Evolutionary conservation across 2,329 filamentous ascomycete species (phyloP).

Genomic region (Calcarisporium arbuscula): DNA sequence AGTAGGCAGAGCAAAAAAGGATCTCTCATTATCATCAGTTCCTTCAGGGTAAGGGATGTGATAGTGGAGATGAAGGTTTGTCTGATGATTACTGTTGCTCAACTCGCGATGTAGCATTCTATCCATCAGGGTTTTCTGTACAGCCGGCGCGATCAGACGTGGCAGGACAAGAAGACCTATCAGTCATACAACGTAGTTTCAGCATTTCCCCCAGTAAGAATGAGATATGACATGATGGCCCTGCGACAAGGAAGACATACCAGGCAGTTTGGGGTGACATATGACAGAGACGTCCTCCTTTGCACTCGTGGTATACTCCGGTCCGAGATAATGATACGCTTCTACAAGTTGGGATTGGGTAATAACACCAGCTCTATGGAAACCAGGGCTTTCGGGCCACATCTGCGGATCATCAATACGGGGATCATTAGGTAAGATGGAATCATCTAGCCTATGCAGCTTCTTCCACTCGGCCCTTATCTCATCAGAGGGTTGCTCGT

Average conservation of each 20-base stretch:
- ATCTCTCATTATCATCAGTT: constrained; percentile 22
- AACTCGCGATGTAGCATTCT: constrained; percentile 73
- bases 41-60: constrained; percentile 51
- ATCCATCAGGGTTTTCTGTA: constrained; percentile 66
- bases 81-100: constrained; percentile 66
- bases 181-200: not conserved
- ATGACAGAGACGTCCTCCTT: constrained; percentile 46
- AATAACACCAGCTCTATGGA: constrained; percentile 40
- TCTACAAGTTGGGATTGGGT: constrained; percentile 32
- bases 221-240: not conserved
- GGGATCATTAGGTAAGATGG: constrained; percentile 44
- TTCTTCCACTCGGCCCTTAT: constrained; percentile 70
- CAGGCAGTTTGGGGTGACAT: constrained; percentile 61
- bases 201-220: not conserved
- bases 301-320: constrained; percentile 23
- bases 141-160: constrained; percentile 59
- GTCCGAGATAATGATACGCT: constrained; percentile 37
- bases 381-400: constrained; percentile 31
- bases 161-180: constrained; percentile 76
- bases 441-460: constrained; percentile 55
- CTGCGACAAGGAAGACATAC: constrained; percentile 34
- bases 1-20: constrained; percentile 49
- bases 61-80: constrained; percentile 86
- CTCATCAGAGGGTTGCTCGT: constrained; percentile 67
- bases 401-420: constrained; percentile 49